A percentile compares a stretch with the other conserved stretches of the same genome.
Conservation (phyloP, 352 stramenopile species). For the Phytophthora cryptogea region DNA sequence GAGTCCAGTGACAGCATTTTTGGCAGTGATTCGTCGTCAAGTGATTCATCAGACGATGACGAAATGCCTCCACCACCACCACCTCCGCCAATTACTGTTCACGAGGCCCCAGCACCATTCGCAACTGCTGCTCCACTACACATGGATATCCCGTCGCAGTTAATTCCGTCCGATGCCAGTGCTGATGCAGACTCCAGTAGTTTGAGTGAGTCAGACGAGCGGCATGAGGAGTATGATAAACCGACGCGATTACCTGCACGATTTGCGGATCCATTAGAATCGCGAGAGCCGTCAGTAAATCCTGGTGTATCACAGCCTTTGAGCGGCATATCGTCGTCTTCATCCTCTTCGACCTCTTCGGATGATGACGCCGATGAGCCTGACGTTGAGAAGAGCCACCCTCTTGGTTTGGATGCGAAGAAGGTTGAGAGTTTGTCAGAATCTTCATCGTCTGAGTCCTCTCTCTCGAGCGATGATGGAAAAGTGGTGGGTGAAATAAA, state of each 20-base stretch:
- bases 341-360: constrained; percentile 31
- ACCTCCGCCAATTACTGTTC: constrained; percentile 35
- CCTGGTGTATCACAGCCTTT: neutral
- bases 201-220: constrained; percentile 46
- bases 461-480: constrained; percentile 30
- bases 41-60: constrained; percentile 54
- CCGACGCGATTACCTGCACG: constrained; percentile 23
- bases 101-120: constrained; percentile 16
- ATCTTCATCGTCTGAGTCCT: constrained; percentile 34
- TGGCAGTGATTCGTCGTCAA: constrained; percentile 68
- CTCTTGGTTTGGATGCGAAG: constrained; percentile 15
- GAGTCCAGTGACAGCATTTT: constrained; percentile 90
- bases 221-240: constrained; percentile 4
- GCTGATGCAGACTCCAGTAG: constrained; percentile 60
- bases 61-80: constrained; percentile 53
- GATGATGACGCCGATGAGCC: constrained; percentile 36
- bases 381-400: constrained; percentile 25
- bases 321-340: constrained; percentile 17
- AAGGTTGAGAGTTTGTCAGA: constrained; percentile 28
- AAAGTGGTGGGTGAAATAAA: constrained; percentile 23
- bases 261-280: constrained; percentile 16
- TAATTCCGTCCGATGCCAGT: constrained; percentile 42
- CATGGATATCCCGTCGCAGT: constrained; percentile 34
- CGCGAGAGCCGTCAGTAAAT: constrained; percentile 1
- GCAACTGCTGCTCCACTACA: constrained; percentile 11